Evolutionary conservation across 192 early-diverging fungal species (phyloP).

Genomic region (Backusella macrospora): DNA sequence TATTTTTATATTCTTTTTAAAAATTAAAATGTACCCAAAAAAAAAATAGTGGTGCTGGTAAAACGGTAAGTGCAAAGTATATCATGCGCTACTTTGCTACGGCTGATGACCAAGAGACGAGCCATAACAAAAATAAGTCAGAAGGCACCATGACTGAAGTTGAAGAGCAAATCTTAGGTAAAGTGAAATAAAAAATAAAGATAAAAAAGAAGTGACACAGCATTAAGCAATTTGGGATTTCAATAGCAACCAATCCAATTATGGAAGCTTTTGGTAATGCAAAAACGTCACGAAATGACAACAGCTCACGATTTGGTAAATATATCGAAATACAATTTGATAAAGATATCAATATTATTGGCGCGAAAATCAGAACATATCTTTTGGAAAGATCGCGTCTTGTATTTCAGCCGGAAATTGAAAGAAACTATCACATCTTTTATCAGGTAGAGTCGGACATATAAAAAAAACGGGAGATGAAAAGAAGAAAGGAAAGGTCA

Average conservation of each 20-base stretch:
- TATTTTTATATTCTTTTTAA: neutral
- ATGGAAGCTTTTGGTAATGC: constrained; percentile 99
- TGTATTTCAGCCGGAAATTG: constrained; percentile 89
- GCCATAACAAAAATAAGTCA: constrained; percentile 46
- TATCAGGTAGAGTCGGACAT: constrained; percentile 68
- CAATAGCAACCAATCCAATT: constrained; percentile 92
- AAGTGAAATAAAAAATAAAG: neutral
- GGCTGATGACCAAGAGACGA: constrained; percentile 67
- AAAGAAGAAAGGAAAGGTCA: neutral
- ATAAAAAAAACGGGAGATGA: neutral
- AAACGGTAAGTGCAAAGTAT: constrained; percentile 95
- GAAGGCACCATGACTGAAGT: constrained; percentile 65
- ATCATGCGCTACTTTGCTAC: constrained; percentile 98
- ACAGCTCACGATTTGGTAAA: constrained; percentile 97
- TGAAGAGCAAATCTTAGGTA: constrained; percentile 80
- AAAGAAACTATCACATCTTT: constrained; percentile 99
- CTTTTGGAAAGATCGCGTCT: constrained; percentile 94
- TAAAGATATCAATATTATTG: constrained; percentile 81
- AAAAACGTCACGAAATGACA: constrained; percentile 99
- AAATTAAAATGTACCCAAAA: constrained; percentile 8
- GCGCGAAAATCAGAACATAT: constrained; percentile 95
- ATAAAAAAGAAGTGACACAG: neutral
- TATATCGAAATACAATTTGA: constrained; percentile 97
- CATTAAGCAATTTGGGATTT: neutral
- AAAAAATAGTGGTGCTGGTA: constrained; percentile 83